A percentile compares a stretch with the other conserved stretches of the same genome.
phyloP scores from a whole-genome alignment of 2,329 filamentous ascomycete species.

The Trichoderma hamatum region DNA sequence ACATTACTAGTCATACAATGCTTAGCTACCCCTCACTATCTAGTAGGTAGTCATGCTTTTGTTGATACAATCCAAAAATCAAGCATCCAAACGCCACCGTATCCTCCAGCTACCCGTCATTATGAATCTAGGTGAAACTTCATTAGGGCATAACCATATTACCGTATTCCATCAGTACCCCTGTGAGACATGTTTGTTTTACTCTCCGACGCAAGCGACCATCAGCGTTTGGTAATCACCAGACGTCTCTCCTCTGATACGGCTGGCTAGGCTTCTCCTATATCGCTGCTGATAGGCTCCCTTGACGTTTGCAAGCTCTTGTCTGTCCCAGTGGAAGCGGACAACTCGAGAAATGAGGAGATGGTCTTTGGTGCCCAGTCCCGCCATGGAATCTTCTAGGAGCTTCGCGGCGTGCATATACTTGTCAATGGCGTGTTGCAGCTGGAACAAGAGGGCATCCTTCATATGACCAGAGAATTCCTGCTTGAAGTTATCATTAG shows the following conservation, averaged over 20 bases:
- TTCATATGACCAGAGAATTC: slow-evolving; percentile 94
- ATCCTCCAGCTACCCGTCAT: background rate
- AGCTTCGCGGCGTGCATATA: slow-evolving; percentile 80
- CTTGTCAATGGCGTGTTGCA: slow-evolving; percentile 76
- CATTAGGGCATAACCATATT: slow-evolving; percentile 1
- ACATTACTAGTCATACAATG: background rate
- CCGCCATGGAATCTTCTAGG: slow-evolving; percentile 86
- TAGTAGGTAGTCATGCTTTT: background rate
- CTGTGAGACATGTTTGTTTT: background rate
- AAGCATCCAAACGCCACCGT: slow-evolving; percentile 5
- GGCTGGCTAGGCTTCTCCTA: slow-evolving; percentile 64
- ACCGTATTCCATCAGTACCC: background rate
- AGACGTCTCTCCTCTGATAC: slow-evolving; percentile 81
- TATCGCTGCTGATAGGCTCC: slow-evolving; percentile 74
- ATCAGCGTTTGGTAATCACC: slow-evolving; percentile 80
- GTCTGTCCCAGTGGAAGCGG: slow-evolving; percentile 79
- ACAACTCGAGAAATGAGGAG: slow-evolving; percentile 78
- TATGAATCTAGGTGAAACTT: background rate
- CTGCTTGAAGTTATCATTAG: slow-evolving; percentile 37
- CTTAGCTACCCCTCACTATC: background rate
- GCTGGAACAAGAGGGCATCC: slow-evolving; percentile 76
- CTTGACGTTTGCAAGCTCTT: slow-evolving; percentile 75
- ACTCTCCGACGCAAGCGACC: slow-evolving; percentile 66
- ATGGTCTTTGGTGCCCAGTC: slow-evolving; percentile 82
- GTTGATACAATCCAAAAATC: background rate